A percentile compares a stretch with the other conserved stretches of the same genome.
phyloP scores from a whole-genome alignment of 2,329 filamentous ascomycete genomes.

The Alternaria consortialis region DNA sequence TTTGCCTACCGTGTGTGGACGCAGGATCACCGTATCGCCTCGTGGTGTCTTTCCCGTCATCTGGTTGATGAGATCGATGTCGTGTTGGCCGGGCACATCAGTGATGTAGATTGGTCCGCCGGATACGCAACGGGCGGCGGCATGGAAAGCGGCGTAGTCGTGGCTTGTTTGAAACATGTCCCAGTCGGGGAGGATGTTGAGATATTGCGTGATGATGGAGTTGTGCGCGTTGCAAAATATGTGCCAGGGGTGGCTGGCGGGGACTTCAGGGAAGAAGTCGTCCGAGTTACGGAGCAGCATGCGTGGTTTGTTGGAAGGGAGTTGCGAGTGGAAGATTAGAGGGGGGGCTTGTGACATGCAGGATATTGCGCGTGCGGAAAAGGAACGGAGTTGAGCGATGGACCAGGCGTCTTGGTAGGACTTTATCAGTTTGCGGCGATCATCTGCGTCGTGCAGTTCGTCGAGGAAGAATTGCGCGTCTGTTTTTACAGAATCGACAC shows the following conservation, averaged over 20 bases:
- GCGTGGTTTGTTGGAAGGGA: conserved; percentile 77
- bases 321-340: conserved; percentile 83
- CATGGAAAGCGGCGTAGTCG: conserved; percentile 82
- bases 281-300: conserved; percentile 85
- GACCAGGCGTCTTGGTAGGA: conserved; percentile 89
- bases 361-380: conserved; percentile 80
- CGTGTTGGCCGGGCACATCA: conserved; percentile 83
- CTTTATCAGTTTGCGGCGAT: conserved; percentile 75
- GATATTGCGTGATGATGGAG: conserved; percentile 78
- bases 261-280: conserved; percentile 88
- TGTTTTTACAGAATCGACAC: conserved; percentile 89
- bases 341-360: conserved; percentile 95
- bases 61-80: conserved; percentile 76
- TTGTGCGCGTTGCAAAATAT: conserved; percentile 95
- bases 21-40: conserved; percentile 80
- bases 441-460: conserved; percentile 71
- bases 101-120: conserved; percentile 96
- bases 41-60: conserved; percentile 79
- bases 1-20: conserved; percentile 78
- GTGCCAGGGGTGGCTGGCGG: conserved; percentile 89
- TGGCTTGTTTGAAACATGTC: conserved; percentile 77
- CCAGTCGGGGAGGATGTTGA: conserved; percentile 89
- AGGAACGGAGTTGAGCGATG: conserved; percentile 77
- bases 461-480: conserved; percentile 93
- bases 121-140: conserved; percentile 85